These are phyloP conservation scores for Myxozyma melibiosi DNA, from an alignment of 805 yeast species.

Conservation along the genomic window DNA sequence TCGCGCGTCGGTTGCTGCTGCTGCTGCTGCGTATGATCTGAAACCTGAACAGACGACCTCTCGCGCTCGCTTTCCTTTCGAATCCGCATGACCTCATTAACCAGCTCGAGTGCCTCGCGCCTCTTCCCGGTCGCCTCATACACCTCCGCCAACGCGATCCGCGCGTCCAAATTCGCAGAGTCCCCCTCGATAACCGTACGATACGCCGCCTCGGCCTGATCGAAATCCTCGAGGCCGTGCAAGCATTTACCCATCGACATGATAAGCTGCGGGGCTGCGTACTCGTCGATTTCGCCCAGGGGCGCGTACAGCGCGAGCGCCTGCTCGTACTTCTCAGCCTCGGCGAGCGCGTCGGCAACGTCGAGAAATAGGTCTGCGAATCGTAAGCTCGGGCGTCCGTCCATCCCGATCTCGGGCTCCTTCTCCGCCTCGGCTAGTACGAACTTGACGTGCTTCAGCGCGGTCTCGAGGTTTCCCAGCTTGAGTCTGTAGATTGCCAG, in stretches of 20 bases:
- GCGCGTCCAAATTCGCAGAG: slow-evolving; percentile 63
- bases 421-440: slow-evolving; percentile 19
- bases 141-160: slow-evolving; percentile 80
- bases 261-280: slow-evolving; percentile 45
- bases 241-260: slow-evolving; percentile 74
- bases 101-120: slow-evolving; percentile 40
- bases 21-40: not conserved
- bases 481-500: slow-evolving; percentile 74
- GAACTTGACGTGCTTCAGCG: slow-evolving; percentile 61
- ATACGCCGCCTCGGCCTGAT: slow-evolving; percentile 63
- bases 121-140: slow-evolving; percentile 50
- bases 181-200: slow-evolving; percentile 51
- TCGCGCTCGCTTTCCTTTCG: slow-evolving; percentile 31
- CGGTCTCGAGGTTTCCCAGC: slow-evolving; percentile 66
- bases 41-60: not conserved
- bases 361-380: slow-evolving; percentile 73
- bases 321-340: slow-evolving; percentile 67
- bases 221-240: slow-evolving; percentile 69
- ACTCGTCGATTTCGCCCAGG: slow-evolving; percentile 56
- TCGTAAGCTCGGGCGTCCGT: slow-evolving; percentile 43
- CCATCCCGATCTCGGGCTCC: slow-evolving; percentile 30
- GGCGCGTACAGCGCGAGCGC: slow-evolving; percentile 70
- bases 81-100: slow-evolving; percentile 37
- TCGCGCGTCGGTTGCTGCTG: too few species aligned
- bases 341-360: slow-evolving; percentile 74